Conservation (phyloP, 768 basidiomycete genomes). For the Hypsizygus marmoreus region DNA sequence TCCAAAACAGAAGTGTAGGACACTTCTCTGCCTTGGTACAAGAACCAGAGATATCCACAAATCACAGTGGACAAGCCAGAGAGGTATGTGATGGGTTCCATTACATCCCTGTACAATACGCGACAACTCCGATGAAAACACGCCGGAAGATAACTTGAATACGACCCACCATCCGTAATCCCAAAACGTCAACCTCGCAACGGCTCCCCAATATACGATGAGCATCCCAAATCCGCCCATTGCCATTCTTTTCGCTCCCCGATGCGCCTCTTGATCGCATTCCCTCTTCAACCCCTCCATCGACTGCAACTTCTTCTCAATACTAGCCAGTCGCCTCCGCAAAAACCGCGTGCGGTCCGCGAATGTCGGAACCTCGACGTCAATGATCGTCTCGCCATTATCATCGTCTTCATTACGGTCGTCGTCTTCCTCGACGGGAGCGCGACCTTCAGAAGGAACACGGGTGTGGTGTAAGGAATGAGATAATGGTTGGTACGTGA, state of each 20-base stretch:
- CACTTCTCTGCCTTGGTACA: conserved; percentile 63
- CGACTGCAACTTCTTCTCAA: conserved; percentile 43
- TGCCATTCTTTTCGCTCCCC: conserved; percentile 58
- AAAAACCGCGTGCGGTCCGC: conserved; percentile 63
- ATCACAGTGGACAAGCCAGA: conserved; percentile 62
- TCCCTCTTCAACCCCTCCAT: conserved; percentile 57
- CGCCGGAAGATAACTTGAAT: neutral
- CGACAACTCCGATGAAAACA: neutral
- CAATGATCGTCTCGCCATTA: conserved; percentile 30
- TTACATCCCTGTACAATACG: conserved; percentile 49
- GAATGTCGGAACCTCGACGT: conserved; percentile 64
- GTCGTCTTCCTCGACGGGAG: neutral
- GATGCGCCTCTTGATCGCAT: conserved; percentile 59
- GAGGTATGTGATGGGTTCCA: conserved; percentile 73
- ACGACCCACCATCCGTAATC: conserved; percentile 55
- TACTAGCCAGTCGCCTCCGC: conserved; percentile 41
- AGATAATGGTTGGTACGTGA: conserved; percentile 26
- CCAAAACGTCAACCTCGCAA: conserved; percentile 67
- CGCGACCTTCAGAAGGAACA: neutral
- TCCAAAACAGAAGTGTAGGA: conserved; percentile 66
- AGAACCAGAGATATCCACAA: conserved; percentile 63
- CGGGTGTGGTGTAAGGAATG: neutral
- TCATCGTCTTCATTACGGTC: conserved; percentile 15
- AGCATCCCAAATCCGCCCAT: conserved; percentile 60
- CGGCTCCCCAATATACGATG: conserved; percentile 63